A percentile compares a stretch with the other conserved stretches of the same genome.
phyloP scores from a whole-genome alignment of 768 basidiomycete genomes.

The Calocybe gangraenosa region DNA sequence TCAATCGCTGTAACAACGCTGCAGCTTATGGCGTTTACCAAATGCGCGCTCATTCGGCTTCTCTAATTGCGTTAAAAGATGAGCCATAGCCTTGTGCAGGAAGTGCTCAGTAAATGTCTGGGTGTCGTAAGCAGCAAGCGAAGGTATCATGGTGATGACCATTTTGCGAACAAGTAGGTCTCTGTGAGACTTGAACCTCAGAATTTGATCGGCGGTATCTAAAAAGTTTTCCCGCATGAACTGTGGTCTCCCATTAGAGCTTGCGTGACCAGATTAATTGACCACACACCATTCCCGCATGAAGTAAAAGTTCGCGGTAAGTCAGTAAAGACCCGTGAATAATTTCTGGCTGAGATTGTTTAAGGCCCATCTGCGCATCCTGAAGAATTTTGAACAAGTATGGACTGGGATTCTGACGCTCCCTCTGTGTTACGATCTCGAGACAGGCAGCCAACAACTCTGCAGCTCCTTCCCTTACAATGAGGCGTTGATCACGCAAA shows the following conservation, averaged over 20 bases:
- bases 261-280: background rate
- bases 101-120: slow-evolving; percentile 89
- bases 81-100: slow-evolving; percentile 91
- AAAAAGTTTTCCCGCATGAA: slow-evolving; percentile 88
- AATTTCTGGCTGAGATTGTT: slow-evolving; percentile 76
- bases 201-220: slow-evolving; percentile 84
- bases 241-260: slow-evolving; percentile 28
- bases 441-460: slow-evolving; percentile 91
- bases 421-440: slow-evolving; percentile 76
- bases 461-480: slow-evolving; percentile 90
- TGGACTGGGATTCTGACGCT: slow-evolving; percentile 58
- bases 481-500: slow-evolving; percentile 81
- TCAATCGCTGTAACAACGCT: slow-evolving; percentile 6
- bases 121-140: slow-evolving; percentile 91
- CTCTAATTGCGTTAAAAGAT: slow-evolving; percentile 82
- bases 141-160: slow-evolving; percentile 94
- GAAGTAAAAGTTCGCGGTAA: slow-evolving; percentile 84
- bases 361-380: slow-evolving; percentile 82
- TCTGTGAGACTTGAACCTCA: slow-evolving; percentile 83
- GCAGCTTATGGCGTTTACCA: slow-evolving; percentile 41
- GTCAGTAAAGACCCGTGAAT: slow-evolving; percentile 92
- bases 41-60: slow-evolving; percentile 87
- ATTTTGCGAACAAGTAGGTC: slow-evolving; percentile 88
- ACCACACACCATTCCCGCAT: slow-evolving; percentile 84
- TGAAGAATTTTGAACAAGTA: slow-evolving; percentile 81